phyloP scores from a whole-genome alignment of 2,329 filamentous ascomycete genomes.

The Sphaerulina populicola region DNA sequence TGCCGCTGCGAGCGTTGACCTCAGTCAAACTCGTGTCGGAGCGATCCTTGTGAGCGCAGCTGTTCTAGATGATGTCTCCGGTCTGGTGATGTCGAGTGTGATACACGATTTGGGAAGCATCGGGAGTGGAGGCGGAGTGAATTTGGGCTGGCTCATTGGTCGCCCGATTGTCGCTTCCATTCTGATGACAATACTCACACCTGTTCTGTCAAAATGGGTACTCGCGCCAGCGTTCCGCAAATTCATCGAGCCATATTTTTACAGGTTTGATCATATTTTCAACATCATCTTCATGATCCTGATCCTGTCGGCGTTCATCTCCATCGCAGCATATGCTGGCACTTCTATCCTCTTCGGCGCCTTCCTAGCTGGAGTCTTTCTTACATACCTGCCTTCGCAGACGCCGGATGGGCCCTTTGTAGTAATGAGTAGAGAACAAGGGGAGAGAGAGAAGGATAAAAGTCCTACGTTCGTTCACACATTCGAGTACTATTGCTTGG shows the following conservation, averaged over 20 bases:
- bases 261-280: conserved; percentile 23
- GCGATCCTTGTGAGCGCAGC: conserved; percentile 42
- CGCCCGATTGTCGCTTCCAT: conserved; percentile 27
- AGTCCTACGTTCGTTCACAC: conserved; percentile 29
- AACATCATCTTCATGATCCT: conserved; percentile 29
- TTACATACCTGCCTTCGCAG: conserved; percentile 28
- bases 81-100: conserved; percentile 38
- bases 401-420: conserved; percentile 24
- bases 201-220: conserved; percentile 30
- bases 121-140: conserved; percentile 10
- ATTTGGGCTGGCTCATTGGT: conserved; percentile 25
- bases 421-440: conserved; percentile 25
- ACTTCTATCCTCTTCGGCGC: conserved; percentile 30
- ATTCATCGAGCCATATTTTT: conserved; percentile 17
- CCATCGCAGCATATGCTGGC: conserved; percentile 27
- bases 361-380: conserved; percentile 29
- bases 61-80: conserved; percentile 42
- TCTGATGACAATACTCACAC: conserved; percentile 22
- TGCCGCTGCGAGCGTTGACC: conserved; percentile 33
- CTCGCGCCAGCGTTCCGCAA: conserved; percentile 31
- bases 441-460: conserved; percentile 26
- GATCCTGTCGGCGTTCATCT: conserved; percentile 27
- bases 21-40: conserved; percentile 39
- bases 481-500: conserved; percentile 39
- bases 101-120: conserved; percentile 25